Evolutionary conservation across 2,329 filamentous ascomycete genomes (phyloP), one percentile per base, ranked within the genome.

Genomic region (Diaporthe ilicicola): DNA sequence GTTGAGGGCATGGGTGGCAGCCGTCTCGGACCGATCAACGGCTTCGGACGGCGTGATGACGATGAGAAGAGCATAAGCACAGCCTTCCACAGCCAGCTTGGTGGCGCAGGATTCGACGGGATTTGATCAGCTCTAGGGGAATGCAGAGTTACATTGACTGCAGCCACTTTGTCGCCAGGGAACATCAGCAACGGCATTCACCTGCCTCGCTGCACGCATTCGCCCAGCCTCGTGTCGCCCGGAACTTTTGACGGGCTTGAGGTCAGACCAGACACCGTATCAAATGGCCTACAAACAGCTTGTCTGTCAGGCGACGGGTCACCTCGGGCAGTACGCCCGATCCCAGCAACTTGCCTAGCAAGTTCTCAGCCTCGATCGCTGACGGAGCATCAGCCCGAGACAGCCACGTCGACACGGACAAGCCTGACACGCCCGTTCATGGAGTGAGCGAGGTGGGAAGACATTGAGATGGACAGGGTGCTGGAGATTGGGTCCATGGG

Each of bases 61-160:
- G 96, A 98, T 79, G 94, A 96, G 78, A 94, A 96, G 83, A 98
- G 95, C 82, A 90, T 98, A 77, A 97, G 94, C 78, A 98, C 96
- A 66, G 95, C 95, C 61, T 99, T 98, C 84, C 95, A 95, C 73
- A 98, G 94, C 84, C 96, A 98, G 82, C 91, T 98, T 75, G 94
- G 94, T 74, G 85, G 87, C 24, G 72, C 79, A 19, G 85, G 86
- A 72, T 88, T 87, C 75, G 86, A 88, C 78, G 71, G 71, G n/a
- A 73, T 73, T 76, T 79, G 80, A 72, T 81, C 78, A 72, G 78
- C 78, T 71, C 78, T 77, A 80, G 32, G 46, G 34, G 24, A 61
- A 54, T 39, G 69, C 69, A 68, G 59, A 59, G 69, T 56, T 37
- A 65, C 51, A 71, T 53, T 59, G 65, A 56, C 65, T 68, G 27